These are phyloP conservation scores for Effrenium voratum DNA, from an alignment of 73 alveolate species.

Conservation along the genomic window DNA sequence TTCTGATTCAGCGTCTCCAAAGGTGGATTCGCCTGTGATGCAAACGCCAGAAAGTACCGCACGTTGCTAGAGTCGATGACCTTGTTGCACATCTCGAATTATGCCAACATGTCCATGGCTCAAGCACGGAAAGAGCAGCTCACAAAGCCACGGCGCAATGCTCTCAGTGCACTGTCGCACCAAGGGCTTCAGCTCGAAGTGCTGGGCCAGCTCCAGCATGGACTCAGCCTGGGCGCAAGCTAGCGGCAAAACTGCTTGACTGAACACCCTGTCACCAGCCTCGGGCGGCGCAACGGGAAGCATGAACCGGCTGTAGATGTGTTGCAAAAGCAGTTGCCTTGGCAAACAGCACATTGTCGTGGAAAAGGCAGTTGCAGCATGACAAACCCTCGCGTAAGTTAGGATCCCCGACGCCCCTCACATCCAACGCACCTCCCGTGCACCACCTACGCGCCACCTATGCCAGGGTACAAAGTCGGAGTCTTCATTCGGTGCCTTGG, in stretches of 20 bases:
- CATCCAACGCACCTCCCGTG: too few relatives aligned
- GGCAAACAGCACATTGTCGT: too few relatives aligned
- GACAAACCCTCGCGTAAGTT: too few relatives aligned
- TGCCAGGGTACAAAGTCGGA: too few relatives aligned
- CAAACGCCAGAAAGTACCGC: slow-evolving; percentile 1
- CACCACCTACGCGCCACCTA: too few relatives aligned
- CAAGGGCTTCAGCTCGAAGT: slow-evolving; percentile 64
- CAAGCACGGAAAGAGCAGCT: background rate
- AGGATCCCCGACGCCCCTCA: too few relatives aligned
- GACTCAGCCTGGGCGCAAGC: slow-evolving; percentile 36
- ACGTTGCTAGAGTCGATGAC: slow-evolving; percentile 38
- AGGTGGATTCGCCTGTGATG: slow-evolving; percentile 25
- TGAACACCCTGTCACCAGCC: too few relatives aligned
- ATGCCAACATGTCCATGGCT: background rate
- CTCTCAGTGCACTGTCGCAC: slow-evolving; percentile 62
- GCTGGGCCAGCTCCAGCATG: slow-evolving; percentile 72
- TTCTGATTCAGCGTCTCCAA: slow-evolving; percentile 29
- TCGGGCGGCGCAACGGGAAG: background rate
- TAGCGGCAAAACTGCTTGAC: too few relatives aligned
- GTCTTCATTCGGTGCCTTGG: too few relatives aligned
- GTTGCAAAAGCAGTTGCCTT: slow-evolving; percentile 27
- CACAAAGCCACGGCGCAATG: slow-evolving; percentile 13
- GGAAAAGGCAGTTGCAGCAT: too few relatives aligned
- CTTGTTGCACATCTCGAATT: background rate
- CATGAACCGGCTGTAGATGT: slow-evolving; percentile 20